phyloP scores from a whole-genome alignment of 2,329 filamentous ascomycete genomes.

The Leptographium flavum region DNA sequence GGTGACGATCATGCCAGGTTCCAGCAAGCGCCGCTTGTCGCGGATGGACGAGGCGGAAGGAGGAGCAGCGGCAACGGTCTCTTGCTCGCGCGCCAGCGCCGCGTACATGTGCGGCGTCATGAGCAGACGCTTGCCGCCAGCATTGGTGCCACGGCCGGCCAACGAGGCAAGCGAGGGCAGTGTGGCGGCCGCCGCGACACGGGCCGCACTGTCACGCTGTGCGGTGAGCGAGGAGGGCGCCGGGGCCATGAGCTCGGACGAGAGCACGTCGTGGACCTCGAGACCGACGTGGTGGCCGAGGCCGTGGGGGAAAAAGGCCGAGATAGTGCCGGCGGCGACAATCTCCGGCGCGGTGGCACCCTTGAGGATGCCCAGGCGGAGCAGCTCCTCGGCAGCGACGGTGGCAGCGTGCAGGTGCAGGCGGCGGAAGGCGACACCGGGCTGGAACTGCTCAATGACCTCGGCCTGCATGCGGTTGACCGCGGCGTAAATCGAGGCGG shows the following conservation, averaged over 20 bases:
- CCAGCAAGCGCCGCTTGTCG: conserved; percentile 20
- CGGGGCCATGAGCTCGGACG: conserved; percentile 21
- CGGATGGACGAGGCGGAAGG: not conserved
- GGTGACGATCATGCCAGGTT: conserved; percentile 56
- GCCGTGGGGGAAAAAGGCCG: conserved; percentile 53
- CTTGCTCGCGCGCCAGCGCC: conserved; percentile 14
- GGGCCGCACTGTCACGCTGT: not conserved
- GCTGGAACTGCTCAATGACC: conserved; percentile 54
- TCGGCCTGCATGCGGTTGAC: conserved; percentile 70
- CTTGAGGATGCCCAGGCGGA: conserved; percentile 56
- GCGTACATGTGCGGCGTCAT: conserved; percentile 22
- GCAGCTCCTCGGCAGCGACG: conserved; percentile 57
- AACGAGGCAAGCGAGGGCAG: conserved; percentile 5
- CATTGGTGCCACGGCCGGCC: conserved; percentile 5
- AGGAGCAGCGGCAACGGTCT: not conserved
- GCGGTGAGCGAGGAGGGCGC: too few species aligned
- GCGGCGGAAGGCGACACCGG: conserved; percentile 55
- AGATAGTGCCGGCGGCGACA: conserved; percentile 34
- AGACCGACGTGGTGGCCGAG: conserved; percentile 51
- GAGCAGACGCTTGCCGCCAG: conserved; percentile 25
- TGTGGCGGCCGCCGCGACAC: not conserved
- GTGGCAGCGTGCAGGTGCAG: conserved; percentile 60
- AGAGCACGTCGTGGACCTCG: conserved; percentile 47
- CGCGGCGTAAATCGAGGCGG: conserved; percentile 58
- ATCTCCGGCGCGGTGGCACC: conserved; percentile 44